Evolutionary conservation across 805 yeast genomes (phyloP).

Genomic region (Blastobotrys terrestris): DNA sequence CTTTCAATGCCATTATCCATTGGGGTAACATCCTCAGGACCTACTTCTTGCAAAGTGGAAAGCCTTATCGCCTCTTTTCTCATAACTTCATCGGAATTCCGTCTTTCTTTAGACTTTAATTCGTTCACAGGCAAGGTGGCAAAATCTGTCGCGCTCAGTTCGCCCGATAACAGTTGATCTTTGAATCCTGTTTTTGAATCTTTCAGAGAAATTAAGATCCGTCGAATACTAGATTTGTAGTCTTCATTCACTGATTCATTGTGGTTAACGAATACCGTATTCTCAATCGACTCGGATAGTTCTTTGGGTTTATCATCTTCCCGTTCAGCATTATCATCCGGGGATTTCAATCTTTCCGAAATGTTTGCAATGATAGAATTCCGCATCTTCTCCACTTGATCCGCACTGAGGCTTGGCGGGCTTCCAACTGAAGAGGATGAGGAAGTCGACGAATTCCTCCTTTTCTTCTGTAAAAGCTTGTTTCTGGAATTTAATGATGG

Average conservation of each 20-base stretch:
- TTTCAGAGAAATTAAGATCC: background rate
- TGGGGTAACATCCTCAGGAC: constrained; percentile 25
- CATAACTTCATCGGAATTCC: constrained; percentile 22
- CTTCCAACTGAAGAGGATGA: background rate
- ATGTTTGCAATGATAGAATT: background rate
- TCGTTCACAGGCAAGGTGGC: constrained; percentile 27
- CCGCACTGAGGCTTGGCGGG: background rate
- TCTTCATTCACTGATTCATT: background rate
- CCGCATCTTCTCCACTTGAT: background rate
- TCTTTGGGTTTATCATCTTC: background rate
- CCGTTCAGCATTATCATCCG: background rate
- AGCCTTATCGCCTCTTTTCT: constrained; percentile 24
- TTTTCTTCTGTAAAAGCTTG: background rate
- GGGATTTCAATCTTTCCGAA: background rate
- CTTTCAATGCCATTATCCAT: constrained; percentile 37
- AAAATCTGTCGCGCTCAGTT: constrained; percentile 24
- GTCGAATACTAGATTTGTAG: background rate
- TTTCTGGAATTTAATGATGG: background rate
- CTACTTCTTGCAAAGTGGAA: constrained; percentile 22
- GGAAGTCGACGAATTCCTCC: background rate
- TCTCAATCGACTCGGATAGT: background rate
- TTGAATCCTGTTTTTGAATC: constrained; percentile 21
- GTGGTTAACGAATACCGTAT: background rate
- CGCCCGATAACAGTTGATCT: constrained; percentile 21
- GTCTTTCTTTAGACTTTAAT: constrained; percentile 24